A percentile compares a stretch with the other conserved stretches of the same genome.
Evolutionary conservation across 2,329 filamentous ascomycete genomes (phyloP).

Genomic region (Aspergillus sp.): DNA sequence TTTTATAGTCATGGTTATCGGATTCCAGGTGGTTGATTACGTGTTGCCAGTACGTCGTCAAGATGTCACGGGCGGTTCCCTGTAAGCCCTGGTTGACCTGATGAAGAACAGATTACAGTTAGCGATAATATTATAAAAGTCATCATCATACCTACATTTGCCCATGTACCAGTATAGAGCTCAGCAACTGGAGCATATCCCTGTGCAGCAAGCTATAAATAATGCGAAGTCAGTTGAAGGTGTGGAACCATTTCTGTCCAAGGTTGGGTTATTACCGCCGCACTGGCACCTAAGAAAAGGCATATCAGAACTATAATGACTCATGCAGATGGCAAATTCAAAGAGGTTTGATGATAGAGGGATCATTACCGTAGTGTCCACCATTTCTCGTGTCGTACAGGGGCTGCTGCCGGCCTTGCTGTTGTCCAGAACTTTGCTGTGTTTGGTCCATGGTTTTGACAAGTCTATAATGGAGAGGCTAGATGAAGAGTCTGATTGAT

Average conservation of each 20-base stretch:
- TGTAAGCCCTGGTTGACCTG: slow-evolving; percentile 93
- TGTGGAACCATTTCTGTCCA: slow-evolving; percentile 1
- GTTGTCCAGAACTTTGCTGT: slow-evolving; percentile 56
- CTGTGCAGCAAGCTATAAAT: slow-evolving; percentile 72
- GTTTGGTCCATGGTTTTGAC: slow-evolving; percentile 54
- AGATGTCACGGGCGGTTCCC: slow-evolving; percentile 90
- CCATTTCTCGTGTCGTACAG: slow-evolving; percentile 73
- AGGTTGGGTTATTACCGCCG: slow-evolving; percentile 55
- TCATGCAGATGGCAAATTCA: not conserved
- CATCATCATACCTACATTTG: slow-evolving; percentile 66
- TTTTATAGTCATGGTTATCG: slow-evolving; percentile 96
- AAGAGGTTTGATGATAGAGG: not conserved
- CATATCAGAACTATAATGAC: slow-evolving; percentile 3
- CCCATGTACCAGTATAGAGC: slow-evolving; percentile 91
- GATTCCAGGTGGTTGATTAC: slow-evolving; percentile 93
- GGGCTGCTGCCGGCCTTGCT: slow-evolving; percentile 60
- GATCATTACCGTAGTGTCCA: slow-evolving; percentile 70
- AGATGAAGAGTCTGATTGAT: not conserved
- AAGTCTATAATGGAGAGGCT: not conserved
- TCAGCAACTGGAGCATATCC: slow-evolving; percentile 86
- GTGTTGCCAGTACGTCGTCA: slow-evolving; percentile 99
- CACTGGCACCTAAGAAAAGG: slow-evolving; percentile 60
- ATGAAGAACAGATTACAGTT: slow-evolving; percentile 22
- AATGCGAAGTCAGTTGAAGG: slow-evolving; percentile 14
- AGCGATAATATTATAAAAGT: not conserved